phyloP scores from a whole-genome alignment of 139 green algal genomes.

The Tetratostichococcus sp. region DNA sequence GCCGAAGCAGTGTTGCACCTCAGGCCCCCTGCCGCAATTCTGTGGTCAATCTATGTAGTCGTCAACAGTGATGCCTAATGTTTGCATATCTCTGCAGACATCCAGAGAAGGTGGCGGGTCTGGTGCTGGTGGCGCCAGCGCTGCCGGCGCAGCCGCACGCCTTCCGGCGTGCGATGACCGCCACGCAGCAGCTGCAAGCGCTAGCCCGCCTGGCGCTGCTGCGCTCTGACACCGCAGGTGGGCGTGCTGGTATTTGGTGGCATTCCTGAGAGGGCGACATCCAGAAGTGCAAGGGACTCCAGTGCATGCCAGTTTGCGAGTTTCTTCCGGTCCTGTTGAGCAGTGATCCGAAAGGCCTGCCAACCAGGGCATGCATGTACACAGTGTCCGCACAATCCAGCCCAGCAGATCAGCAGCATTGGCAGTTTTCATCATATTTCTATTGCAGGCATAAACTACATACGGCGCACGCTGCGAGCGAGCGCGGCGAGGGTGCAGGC shows the following conservation, averaged over 20 bases:
- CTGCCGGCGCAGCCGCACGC: slow-evolving; percentile 27
- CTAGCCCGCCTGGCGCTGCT: slow-evolving; percentile 35
- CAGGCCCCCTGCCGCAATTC: no score
- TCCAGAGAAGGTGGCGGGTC: slow-evolving; percentile 19
- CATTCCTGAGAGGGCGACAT: not conserved
- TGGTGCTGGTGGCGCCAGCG: slow-evolving; percentile 52
- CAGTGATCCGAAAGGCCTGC: not conserved
- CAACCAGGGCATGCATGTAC: not conserved
- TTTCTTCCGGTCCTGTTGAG: no score
- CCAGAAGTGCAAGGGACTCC: no score
- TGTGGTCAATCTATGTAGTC: no score
- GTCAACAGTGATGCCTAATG: not conserved
- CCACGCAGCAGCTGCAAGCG: slow-evolving; percentile 45
- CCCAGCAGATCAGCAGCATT: not conserved
- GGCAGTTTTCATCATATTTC: not conserved
- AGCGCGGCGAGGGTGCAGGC: slow-evolving; percentile 28
- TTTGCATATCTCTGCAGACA: slow-evolving; percentile 10
- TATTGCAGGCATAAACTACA: slow-evolving; percentile 45
- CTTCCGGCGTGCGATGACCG: slow-evolving; percentile 22
- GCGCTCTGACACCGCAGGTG: slow-evolving; percentile 19
- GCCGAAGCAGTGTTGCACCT: not conserved
- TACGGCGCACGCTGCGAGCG: slow-evolving; percentile 39
- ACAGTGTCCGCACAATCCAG: not conserved
- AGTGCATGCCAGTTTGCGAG: no score
- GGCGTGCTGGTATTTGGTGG: slow-evolving; percentile 5